Evolutionary conservation across 2,329 filamentous ascomycete species (phyloP), one percentile per base, ranked within the genome.

Genomic region (Coniochaeta pulveracea): DNA sequence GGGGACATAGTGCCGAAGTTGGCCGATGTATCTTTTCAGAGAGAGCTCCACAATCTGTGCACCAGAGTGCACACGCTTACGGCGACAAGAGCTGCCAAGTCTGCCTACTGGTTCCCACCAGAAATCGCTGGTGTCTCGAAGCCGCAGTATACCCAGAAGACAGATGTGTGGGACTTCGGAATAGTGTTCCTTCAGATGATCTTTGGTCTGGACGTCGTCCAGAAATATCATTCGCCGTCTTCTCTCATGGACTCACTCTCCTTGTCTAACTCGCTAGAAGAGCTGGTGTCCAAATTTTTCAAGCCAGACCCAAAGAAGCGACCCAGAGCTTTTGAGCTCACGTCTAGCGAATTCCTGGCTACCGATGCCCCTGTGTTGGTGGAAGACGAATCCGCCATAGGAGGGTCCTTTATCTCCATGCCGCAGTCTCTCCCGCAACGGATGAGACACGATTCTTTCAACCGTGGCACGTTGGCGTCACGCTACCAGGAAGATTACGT

Each of bases 81-180:
- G 4, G 66, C 67, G 2, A 56, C 72, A 14, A 64, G 68, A 29
- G 69, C 76, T 16, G 73, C 80, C 11, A 80, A 79, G 43, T 86
- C 85, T 11, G 76, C 80, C 2, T 85, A 85, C 43, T 94, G 88
- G 88, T 57, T 82, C 6, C 76, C 88, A 2, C 82, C 86, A 2
- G 86, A 94, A 55, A 68, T 86, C 33, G 70, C 72, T 19, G 69
- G 61, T 29, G 68, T 64, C 1, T 72, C 69, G 38, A 78, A 71
- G 18, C 68, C 68, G 19, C 64, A 80, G 53, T 66, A 80, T 58
- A 76, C 71, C 2, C 71, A 72, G 47, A 94, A 94, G 53, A 85
- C 85, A 0, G 91, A 96, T 52, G 74, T 96, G 7, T 98, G 91
- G 91, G 84, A 95, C 43, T 76, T 98, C 47, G 91, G 91, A 4